Base-by-base conservation (phyloP, 2,329 filamentous ascomycete genomes). In the Esteya vermicola region DNA sequence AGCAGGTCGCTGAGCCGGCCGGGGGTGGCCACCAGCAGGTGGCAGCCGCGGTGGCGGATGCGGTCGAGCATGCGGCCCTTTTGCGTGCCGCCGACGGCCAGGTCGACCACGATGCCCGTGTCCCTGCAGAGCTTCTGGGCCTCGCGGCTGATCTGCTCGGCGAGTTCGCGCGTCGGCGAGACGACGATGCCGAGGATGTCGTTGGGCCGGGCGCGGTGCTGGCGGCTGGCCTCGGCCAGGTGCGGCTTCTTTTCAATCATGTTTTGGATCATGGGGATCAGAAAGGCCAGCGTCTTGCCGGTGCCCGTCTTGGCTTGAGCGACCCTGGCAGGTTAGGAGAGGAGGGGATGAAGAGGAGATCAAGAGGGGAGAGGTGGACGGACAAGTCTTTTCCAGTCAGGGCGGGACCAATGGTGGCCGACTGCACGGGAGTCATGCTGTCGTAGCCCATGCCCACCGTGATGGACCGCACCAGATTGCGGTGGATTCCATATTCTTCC, bases 261-360 rank as follows among this genome's bases (percentile, higher is more conserved):
- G 44, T 78, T 78, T 57, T 95, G 85, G 39, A 96, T 63, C 8
- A 86, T 67, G 38, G 91, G 91, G 7, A 96, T 62, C 20, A 98
- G 69, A 66, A 96, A 98, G 27, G 85, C 91, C 42, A 96, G 64
- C 0, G 91, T 98, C 64, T 98, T 98, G 56, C 91, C 91, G 4
- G 91, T 96, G 56, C 91, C 91, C 9, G 91, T 98, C 63, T 85
- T 94, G 44, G 91, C 91, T 64, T 96, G 91, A 35, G 89, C 91
- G 49, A 96, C 70, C 51, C 81, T 85, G 25, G 20, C 9, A 9
- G 14, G n/a, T n/a, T n/a, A n/a, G n/a, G n/a, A n/a, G n/a, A n/a
- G n/a, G n/a, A n/a, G n/a, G n/a, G n/a, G n/a, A n/a, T n/a, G n/a
- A n/a, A n/a, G n/a, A n/a, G n/a, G n/a, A n/a, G n/a, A n/a, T n/a